Percentiles rank a stretch among this genome's conserved stretches.
These are phyloP conservation scores for Delonix regia DNA, from an alignment of 306 rosid species.

Conservation along the genomic window DNA sequence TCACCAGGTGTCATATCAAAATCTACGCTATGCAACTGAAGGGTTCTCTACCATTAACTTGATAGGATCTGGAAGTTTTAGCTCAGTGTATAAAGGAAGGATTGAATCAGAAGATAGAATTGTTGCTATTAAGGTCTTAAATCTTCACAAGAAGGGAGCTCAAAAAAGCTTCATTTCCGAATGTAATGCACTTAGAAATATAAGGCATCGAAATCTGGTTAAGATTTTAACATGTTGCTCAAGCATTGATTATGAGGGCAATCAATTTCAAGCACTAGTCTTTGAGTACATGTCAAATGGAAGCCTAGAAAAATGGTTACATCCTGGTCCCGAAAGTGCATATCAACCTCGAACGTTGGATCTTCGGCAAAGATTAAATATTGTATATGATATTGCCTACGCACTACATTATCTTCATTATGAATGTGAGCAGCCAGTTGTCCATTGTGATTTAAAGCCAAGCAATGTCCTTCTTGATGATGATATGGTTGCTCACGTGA, in stretches of 20 bases:
- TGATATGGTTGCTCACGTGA: not conserved
- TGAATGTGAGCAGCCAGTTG: not conserved
- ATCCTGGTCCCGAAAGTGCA: not conserved
- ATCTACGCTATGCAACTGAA: slow-evolving; percentile 3
- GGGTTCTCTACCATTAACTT: not conserved
- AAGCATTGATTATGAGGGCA: slow-evolving; percentile 15
- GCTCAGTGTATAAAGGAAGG: slow-evolving; percentile 1
- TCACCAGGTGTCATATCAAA: not conserved
- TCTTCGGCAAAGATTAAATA: slow-evolving; percentile 12
- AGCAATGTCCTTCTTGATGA: slow-evolving; percentile 9
- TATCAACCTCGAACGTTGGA: not conserved
- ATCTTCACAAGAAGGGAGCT: slow-evolving; percentile 8
- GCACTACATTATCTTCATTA: slow-evolving; percentile 18
- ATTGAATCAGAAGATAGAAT: not conserved
- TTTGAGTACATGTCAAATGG: slow-evolving; percentile 26
- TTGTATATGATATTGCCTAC: slow-evolving; percentile 6
- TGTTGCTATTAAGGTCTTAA: not conserved
- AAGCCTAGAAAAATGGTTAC: slow-evolving; percentile 17
- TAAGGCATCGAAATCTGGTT: slow-evolving; percentile 32
- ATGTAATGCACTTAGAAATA: slow-evolving; percentile 32
- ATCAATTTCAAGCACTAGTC: not conserved
- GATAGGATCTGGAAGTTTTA: not conserved
- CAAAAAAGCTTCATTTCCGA: slow-evolving; percentile 37
- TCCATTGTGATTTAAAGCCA: slow-evolving; percentile 15
- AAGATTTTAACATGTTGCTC: slow-evolving; percentile 39